Conservation (phyloP, 768 basidiomycete genomes). For the Lactarius akahatsu region DNA sequence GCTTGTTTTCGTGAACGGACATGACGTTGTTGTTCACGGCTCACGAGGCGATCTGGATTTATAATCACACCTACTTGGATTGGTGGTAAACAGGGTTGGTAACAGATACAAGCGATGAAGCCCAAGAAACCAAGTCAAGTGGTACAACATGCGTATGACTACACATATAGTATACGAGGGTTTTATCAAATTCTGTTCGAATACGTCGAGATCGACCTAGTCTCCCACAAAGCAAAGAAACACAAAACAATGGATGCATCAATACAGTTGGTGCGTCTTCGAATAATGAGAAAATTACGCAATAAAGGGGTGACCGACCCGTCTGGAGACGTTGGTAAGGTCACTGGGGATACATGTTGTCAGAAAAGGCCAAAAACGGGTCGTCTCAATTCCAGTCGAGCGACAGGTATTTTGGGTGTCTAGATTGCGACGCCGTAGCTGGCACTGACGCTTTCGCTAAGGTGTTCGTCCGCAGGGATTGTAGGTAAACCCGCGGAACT, state of each 20-base stretch:
- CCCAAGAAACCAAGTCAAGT: constrained; percentile 1
- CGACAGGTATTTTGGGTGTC: constrained; percentile 9
- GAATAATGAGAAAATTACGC: constrained; percentile 19
- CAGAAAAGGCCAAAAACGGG: neutral
- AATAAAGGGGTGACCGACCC: neutral
- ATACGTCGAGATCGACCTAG: constrained; percentile 6
- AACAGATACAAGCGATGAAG: neutral
- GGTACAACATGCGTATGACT: constrained; percentile 19
- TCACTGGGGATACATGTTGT: constrained; percentile 8
- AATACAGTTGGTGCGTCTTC: constrained; percentile 11
- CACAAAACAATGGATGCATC: constrained; percentile 8
- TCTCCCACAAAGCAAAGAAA: constrained; percentile 10
- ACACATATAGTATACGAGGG: constrained; percentile 14
- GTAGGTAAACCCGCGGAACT: constrained; percentile 90
- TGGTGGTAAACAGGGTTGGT: neutral
- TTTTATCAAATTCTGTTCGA: constrained; percentile 15
- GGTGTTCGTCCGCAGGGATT: constrained; percentile 81
- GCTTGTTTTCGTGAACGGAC: constrained; percentile 8
- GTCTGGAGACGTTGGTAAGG: constrained; percentile 2
- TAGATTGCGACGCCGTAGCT: constrained; percentile 45
- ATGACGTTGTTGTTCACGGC: constrained; percentile 1
- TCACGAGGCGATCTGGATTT: neutral
- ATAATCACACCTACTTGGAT: neutral
- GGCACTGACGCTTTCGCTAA: constrained; percentile 81
- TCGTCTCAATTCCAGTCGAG: constrained; percentile 22